phyloP scores from a whole-genome alignment of 345 rosid species.

The Dovyalis caffra region DNA sequence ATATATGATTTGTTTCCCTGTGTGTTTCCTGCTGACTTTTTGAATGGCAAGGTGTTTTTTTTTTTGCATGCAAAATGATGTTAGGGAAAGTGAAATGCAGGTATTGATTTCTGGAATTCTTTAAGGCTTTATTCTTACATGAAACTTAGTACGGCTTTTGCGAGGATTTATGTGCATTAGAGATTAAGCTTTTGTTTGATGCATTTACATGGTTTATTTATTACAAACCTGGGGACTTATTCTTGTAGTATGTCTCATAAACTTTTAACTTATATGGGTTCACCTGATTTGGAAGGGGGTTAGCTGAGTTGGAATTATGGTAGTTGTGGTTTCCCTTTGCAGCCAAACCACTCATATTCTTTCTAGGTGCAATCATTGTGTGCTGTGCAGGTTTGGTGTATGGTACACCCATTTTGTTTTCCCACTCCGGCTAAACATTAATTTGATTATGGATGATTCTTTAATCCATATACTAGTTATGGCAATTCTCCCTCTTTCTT shows the following conservation, averaged over 20 bases:
- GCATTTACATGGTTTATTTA: neutral
- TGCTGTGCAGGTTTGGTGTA: no score
- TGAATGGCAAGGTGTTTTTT: neutral
- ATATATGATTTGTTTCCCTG: neutral
- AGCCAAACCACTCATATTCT: no score
- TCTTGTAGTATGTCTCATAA: neutral
- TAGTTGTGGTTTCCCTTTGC: no score
- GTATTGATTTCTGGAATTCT: neutral
- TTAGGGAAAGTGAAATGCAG: conserved; percentile 1
- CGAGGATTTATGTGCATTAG: neutral
- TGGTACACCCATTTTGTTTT: no score
- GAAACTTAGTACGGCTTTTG: neutral
- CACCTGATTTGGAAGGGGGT: no score
- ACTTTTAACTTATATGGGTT: no score
- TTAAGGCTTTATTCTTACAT: neutral
- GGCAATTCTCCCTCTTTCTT: no score
- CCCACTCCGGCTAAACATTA: no score
- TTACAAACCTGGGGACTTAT: neutral
- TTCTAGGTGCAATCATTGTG: no score
- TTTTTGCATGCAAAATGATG: neutral
- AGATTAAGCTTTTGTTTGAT: neutral
- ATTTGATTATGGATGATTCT: no score
- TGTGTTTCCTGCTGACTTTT: neutral
- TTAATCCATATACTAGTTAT: no score
- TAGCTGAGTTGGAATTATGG: no score